A percentile compares a stretch with the other conserved stretches of the same genome.
These are phyloP conservation scores for Chlorella sorokiniana DNA, from an alignment of 139 green algal genomes.

Conservation along the genomic window DNA sequence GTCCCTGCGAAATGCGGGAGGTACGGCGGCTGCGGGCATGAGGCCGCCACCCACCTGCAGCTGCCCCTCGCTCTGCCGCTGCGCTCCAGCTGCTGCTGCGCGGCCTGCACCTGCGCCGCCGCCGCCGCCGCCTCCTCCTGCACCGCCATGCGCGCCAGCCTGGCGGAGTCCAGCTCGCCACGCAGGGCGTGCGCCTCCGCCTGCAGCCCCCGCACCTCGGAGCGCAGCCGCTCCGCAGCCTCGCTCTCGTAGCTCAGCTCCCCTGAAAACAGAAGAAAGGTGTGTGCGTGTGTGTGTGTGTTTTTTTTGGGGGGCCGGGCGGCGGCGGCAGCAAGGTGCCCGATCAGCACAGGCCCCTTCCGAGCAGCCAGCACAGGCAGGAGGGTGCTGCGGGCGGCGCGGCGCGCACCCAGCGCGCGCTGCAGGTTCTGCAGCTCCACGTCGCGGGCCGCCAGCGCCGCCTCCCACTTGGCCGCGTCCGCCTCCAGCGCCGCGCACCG, in stretches of 20 bases:
- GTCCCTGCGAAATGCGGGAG: no score
- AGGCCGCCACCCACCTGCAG: slow-evolving; percentile 10
- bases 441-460: slow-evolving; percentile 32
- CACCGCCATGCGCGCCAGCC: slow-evolving; percentile 17
- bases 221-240: slow-evolving; percentile 36
- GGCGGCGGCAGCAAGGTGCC: neutral
- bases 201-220: slow-evolving; percentile 21
- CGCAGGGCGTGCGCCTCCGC: slow-evolving; percentile 38
- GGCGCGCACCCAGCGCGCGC: slow-evolving; percentile 39
- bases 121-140: slow-evolving; percentile 21
- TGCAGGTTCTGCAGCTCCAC: slow-evolving; percentile 55
- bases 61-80: slow-evolving; percentile 13
- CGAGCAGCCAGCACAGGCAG: neutral
- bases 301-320: neutral
- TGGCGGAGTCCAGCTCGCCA: slow-evolving; percentile 26
- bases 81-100: slow-evolving; percentile 7
- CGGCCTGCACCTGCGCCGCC: neutral
- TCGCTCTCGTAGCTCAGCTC: slow-evolving; percentile 55
- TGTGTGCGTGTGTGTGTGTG: neutral
- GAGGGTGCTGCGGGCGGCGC: neutral
- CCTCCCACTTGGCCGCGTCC: slow-evolving; percentile 39
- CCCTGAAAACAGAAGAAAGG: neutral
- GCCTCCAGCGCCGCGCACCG: slow-evolving; percentile 9
- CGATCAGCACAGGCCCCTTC: neutral
- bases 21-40: neutral